Evolutionary conservation across 2,329 filamentous ascomycete species (phyloP).

Genomic region (Hypomyces rosellus): DNA sequence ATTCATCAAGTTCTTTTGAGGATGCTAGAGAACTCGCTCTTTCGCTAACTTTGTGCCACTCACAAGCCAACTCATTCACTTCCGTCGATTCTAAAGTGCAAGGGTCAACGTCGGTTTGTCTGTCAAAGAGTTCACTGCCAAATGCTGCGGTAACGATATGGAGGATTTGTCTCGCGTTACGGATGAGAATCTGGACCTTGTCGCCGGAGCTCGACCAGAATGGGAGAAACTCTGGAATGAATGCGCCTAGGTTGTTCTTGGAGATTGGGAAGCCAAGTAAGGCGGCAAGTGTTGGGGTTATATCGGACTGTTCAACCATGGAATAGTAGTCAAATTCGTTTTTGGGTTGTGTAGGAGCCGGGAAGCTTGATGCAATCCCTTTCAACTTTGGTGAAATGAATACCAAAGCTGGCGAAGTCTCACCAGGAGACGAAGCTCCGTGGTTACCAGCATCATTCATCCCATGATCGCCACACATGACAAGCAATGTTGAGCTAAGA

Average conservation of each 20-base stretch:
- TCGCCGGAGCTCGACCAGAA: slow-evolving; percentile 59
- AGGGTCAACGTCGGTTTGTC: slow-evolving; percentile 27
- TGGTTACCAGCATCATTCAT: slow-evolving; percentile 99
- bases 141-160: slow-evolving; percentile 71
- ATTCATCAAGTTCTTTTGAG: slow-evolving; percentile 24
- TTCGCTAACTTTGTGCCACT: slow-evolving; percentile 47
- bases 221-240: slow-evolving; percentile 70
- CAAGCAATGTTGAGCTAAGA: slow-evolving; percentile 70
- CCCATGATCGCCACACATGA: slow-evolving; percentile 92
- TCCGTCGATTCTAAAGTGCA: slow-evolving; percentile 29
- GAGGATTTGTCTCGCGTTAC: slow-evolving; percentile 77
- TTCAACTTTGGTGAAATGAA: slow-evolving; percentile 84
- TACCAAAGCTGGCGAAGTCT: slow-evolving; percentile 87
- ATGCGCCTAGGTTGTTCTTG: slow-evolving; percentile 81
- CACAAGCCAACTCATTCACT: slow-evolving; percentile 58
- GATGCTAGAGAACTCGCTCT: slow-evolving; percentile 19
- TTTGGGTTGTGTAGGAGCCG: slow-evolving; percentile 51
- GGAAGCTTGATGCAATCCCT: slow-evolving; percentile 37
- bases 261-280: slow-evolving; percentile 83
- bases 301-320: slow-evolving; percentile 86
- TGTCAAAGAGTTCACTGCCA: slow-evolving; percentile 39
- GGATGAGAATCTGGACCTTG: slow-evolving; percentile 60
- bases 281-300: slow-evolving; percentile 82
- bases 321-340: slow-evolving; percentile 79
- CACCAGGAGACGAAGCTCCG: slow-evolving; percentile 85